Conservation (phyloP, 2,329 filamentous ascomycete species). For the Triangularia setosa region DNA sequence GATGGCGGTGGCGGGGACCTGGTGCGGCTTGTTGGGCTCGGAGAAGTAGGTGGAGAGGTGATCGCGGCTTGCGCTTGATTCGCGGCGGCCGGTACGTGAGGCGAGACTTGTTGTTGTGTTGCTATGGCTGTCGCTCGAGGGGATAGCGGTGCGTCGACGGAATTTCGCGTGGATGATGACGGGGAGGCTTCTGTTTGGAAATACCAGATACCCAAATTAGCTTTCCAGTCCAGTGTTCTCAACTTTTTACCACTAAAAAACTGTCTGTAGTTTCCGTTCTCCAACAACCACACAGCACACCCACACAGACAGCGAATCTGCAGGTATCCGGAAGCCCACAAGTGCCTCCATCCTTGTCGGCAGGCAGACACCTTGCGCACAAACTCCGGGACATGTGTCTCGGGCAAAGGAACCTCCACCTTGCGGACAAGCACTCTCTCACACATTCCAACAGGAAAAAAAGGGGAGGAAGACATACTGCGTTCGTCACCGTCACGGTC, state of each 20-base stretch:
- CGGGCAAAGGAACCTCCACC: slow-evolving; percentile 8
- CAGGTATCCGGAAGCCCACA: not conserved
- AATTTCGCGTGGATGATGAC: not conserved
- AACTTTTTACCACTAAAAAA: not conserved
- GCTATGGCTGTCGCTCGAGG: not conserved
- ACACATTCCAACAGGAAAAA: slow-evolving; percentile 4
- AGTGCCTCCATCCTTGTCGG: not conserved
- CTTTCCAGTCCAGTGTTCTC: not conserved
- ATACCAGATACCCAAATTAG: not conserved
- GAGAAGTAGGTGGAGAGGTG: not conserved
- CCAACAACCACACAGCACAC: not conserved
- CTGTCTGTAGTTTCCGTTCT: not conserved
- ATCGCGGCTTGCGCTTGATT: slow-evolving; percentile 12
- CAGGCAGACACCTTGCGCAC: not conserved
- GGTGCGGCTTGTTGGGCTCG: not conserved
- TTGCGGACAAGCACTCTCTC: slow-evolving; percentile 10
- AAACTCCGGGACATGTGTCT: slow-evolving; percentile 6
- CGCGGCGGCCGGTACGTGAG: too few relatives aligned
- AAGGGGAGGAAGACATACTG: slow-evolving; percentile 20
- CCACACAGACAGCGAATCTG: not conserved
- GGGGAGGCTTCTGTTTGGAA: slow-evolving; percentile 3
- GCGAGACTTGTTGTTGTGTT: too few relatives aligned
- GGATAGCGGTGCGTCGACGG: not conserved
- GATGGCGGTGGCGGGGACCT: slow-evolving; percentile 12
- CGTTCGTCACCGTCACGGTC: slow-evolving; percentile 19